Evolutionary conservation across 73 alveolate species (phyloP), one percentile per base, ranked within the genome.

Genomic region (Paramecium tetraurelia): DNA sequence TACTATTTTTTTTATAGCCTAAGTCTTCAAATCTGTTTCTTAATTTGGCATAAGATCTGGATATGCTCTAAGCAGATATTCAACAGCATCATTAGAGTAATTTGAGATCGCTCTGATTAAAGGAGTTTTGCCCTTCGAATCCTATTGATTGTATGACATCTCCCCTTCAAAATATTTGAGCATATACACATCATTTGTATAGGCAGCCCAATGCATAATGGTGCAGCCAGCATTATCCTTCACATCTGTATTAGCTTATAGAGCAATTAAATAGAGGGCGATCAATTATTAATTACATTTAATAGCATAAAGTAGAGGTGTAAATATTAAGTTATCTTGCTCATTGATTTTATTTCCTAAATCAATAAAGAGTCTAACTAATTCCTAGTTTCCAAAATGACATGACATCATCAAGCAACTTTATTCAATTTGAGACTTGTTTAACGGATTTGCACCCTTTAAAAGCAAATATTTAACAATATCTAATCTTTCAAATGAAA

Each of bases 161-260:
- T 53, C 69, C 21, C 69, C 69, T 53, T 53, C 31, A n/a, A 53
- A 53, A 53, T 53, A 68, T 24, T 68, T 68, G 5, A 68, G 5
- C 12, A 68, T 4, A 22, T 68, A 20, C 7, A 75, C 63, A 75
- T 75, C 87, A 75, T 75, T 75, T 31, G 35, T 71, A 71, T 71
- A 71, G 14, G 86, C 86, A 24, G 86, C 86, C 86, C 86, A 71
- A 71, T 71, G 86, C 59, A 71, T 31, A 20, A 71, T 27, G 2
- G 86, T 27, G 33, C 86, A 71, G 1, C 86, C 86, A 18, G 35
- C 5, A 31, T 20, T 33, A 71, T 71, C 86, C 7, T 29, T 33
- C 7, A 71, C 31, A 71, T 71, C 57, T 10, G 58, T 31, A 18
- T 24, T 4, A 12, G 86, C 86, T 29, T 41, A 33, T 71, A 24